Percentiles rank a stretch among this genome's conserved stretches.
phyloP scores from a whole-genome alignment of 768 basidiomycete species.

The Mycena polygramma region DNA sequence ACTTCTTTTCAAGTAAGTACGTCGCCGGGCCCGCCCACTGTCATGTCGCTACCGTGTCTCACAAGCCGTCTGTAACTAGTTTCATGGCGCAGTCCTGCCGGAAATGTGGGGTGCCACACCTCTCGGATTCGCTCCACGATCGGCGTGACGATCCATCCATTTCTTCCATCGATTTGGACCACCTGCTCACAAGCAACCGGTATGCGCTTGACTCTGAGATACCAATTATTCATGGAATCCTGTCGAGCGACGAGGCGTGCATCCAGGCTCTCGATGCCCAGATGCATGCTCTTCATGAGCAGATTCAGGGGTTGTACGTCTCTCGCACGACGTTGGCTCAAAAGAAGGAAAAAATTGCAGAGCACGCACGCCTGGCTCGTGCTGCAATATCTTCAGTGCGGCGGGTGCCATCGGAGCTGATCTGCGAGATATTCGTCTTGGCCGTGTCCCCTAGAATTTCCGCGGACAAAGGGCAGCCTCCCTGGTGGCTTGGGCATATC shows the following conservation, averaged over 20 bases:
- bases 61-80: too few relatives aligned
- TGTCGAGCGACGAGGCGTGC: neutral
- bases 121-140: too few relatives aligned
- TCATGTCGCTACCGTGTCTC: too few relatives aligned
- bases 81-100: too few relatives aligned
- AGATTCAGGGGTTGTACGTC: neutral
- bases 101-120: too few relatives aligned
- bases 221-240: neutral
- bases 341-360: neutral
- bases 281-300: neutral
- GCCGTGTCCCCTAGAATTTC: neutral
- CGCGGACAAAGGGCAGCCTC: neutral
- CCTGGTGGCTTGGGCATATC: neutral
- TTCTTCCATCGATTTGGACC: too few relatives aligned
- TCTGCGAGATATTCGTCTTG: slow-evolving; percentile 11
- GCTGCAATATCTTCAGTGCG: neutral
- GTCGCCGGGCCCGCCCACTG: too few relatives aligned
- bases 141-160: too few relatives aligned
- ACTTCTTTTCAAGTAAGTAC: too few relatives aligned
- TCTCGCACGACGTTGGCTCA: neutral
- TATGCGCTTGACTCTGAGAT: neutral
- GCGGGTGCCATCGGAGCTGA: slow-evolving; percentile 6
- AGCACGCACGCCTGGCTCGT: neutral
- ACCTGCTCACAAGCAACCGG: neutral
- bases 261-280: neutral